Conservation (phyloP, 352 stramenopile species). For the Globisporangium paroecandrum region DNA sequence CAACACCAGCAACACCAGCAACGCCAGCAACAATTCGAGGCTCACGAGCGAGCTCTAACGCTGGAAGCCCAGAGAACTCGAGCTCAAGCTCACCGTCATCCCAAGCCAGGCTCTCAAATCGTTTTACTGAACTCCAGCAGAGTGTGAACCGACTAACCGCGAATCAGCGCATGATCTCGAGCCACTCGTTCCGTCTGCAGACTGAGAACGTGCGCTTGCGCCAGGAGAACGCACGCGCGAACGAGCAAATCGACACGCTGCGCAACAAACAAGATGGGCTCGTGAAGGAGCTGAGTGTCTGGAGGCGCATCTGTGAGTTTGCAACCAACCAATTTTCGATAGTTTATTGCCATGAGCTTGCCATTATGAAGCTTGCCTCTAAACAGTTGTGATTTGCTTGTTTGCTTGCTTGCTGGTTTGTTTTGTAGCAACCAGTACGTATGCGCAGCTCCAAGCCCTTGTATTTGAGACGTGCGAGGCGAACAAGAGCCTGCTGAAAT, state of each 20-base stretch:
- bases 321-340: not conserved
- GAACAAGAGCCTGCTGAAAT: not conserved
- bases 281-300: constrained; percentile 24
- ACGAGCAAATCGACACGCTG: constrained; percentile 18
- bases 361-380: not conserved
- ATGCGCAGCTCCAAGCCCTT: constrained; percentile 9
- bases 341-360: not conserved
- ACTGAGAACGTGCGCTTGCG: constrained; percentile 22
- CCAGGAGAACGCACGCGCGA: constrained; percentile 27
- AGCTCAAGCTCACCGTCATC: not conserved
- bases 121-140: constrained; percentile 22
- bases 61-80: not conserved
- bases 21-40: not conserved
- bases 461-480: constrained; percentile 7
- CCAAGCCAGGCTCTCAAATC: constrained; percentile 9
- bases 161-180: constrained; percentile 30
- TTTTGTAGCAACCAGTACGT: constrained; percentile 9
- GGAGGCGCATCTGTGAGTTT: constrained; percentile 37
- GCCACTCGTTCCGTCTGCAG: constrained; percentile 32
- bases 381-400: not conserved
- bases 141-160: constrained; percentile 20
- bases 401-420: not conserved
- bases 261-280: constrained; percentile 25
- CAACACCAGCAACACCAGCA: not conserved
- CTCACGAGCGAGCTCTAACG: not conserved